Evolutionary conservation across 129 eudicot species (phyloP).

Genomic region (Logfia minima): DNA sequence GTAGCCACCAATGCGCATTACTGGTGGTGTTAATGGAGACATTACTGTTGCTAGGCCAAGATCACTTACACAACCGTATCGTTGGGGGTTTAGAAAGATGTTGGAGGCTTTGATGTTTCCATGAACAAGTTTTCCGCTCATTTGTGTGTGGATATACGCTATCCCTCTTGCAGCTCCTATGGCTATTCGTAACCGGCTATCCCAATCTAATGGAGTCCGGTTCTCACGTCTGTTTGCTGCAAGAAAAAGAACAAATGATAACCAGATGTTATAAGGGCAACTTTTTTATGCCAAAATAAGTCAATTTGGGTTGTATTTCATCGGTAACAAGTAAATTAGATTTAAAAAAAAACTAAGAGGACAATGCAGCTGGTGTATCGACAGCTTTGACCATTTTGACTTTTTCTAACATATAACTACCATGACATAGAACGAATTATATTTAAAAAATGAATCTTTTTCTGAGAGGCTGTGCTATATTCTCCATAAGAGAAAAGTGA

Average conservation of each 20-base stretch:
- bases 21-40: conserved; percentile 49
- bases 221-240: conserved; percentile 70
- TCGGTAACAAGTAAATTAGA: neutral
- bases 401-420: neutral
- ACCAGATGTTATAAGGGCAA: neutral
- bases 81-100: conserved; percentile 65
- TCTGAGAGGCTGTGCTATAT: neutral
- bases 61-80: conserved; percentile 64
- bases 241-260: neutral
- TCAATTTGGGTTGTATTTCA: neutral
- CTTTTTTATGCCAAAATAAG: neutral
- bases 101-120: conserved; percentile 91
- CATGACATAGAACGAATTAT: no score
- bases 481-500: neutral
- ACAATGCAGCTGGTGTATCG: neutral
- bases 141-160: conserved; percentile 70
- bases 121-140: conserved; percentile 67
- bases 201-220: conserved; percentile 74
- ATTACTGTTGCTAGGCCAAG: conserved; percentile 70
- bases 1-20: conserved; percentile 56
- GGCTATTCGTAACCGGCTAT: conserved; percentile 64
- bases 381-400: neutral
- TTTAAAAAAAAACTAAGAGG: neutral
- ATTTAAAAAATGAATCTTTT: no score
- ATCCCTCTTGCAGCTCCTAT: conserved; percentile 84